Evolutionary conservation across 2,329 filamentous ascomycete species (phyloP), one percentile per base, ranked within the genome.

Genomic region (Sporothrix pallida): DNA sequence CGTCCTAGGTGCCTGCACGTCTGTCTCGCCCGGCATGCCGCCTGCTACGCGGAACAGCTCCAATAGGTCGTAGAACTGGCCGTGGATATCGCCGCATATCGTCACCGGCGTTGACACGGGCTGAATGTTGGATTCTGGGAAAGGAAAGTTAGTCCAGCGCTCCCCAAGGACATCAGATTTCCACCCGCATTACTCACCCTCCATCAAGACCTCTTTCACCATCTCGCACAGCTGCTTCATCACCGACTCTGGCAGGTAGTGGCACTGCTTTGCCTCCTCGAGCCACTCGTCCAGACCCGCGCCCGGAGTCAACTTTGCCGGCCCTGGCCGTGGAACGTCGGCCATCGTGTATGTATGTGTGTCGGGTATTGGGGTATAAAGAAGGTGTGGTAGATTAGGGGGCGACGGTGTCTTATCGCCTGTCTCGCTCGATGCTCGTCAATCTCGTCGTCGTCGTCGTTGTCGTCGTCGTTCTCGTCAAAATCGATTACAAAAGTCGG

Each of bases 161-260:
- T 37, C 31, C 31, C 31, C 31, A 37, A 37, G 7, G 31, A 37
- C 31, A 37, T 37, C 31, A 7, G 4, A 37, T 37, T 37, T 37
- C 31, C 31, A 37, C 31, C 31, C 4, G 31, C 7, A 37, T 37
- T 37, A 42, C 67, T 63, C 81, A 96, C 94, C 94, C 87, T 99
- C 96, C 96, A 99, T 99, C 79, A 99, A 88, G 77, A 94, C 97
- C 84, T 98, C 96, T 86, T 99, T 99, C 75, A 98, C 96, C 81
- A 97, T 97, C 85, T 99, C 96, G 82, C 96, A 99, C 68, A 99
- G 88, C 83, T 97, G 93, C 87, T 99, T 99, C 96, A 99, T 99
- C 80, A 97, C 94, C 76, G 91, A 86, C 84, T 99, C 96, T 69
- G 96, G 96, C 71, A 99, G 88, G 82, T 98, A 98, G 82, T 97